Evolutionary conservation across 1,139 yeast genomes (phyloP).

Genomic region (Debaryomyces sp.): DNA sequence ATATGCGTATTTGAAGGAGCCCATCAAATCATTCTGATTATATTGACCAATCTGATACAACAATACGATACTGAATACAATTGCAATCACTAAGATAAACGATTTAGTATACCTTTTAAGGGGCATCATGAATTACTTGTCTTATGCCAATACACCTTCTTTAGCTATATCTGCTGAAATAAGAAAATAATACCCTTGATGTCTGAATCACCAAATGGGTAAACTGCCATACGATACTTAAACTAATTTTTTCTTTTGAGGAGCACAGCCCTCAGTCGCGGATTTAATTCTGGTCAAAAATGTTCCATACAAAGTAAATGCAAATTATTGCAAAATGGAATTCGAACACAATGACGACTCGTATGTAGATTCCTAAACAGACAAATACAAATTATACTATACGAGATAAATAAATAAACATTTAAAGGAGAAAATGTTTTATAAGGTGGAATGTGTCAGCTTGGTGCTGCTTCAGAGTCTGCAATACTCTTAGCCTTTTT

Average conservation of each 20-base stretch:
- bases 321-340: background rate
- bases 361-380: background rate
- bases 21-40: conserved; percentile 8
- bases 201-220: background rate
- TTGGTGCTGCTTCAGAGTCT: background rate
- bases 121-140: background rate
- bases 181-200: background rate
- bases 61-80: conserved; percentile 5
- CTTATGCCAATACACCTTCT: background rate
- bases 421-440: background rate
- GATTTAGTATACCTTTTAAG: conserved; percentile 1
- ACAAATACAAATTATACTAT: background rate
- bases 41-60: conserved; percentile 9
- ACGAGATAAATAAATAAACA: background rate
- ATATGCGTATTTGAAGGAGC: conserved; percentile 16
- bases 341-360: background rate
- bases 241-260: background rate
- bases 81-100: background rate
- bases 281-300: background rate
- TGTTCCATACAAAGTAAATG: background rate
- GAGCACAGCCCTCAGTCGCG: conserved; percentile 4
- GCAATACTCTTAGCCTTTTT: background rate
- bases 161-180: background rate
- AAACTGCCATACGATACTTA: background rate
- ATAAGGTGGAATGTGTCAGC: background rate